These are phyloP conservation scores for Penicillium desertorum DNA, from an alignment of 495 filamentous ascomycete genomes.

Conservation along the genomic window DNA sequence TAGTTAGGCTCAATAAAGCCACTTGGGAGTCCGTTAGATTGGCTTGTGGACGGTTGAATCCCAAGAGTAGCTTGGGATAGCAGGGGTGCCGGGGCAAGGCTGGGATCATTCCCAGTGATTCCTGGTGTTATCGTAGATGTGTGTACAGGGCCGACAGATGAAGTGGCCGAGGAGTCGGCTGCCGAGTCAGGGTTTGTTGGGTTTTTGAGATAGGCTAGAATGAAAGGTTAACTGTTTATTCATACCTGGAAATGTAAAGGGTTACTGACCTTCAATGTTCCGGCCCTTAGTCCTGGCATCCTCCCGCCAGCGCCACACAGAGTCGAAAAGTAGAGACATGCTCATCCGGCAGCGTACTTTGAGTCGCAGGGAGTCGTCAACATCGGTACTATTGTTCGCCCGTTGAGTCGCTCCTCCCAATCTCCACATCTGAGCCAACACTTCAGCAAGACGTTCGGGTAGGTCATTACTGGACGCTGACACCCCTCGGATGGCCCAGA, in stretches of 20 bases:
- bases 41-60: constrained; percentile 27
- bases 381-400: constrained; percentile 33
- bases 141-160: constrained; percentile 41
- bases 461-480: constrained; percentile 84
- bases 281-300: constrained; percentile 77
- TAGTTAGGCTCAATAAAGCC: constrained; percentile 66
- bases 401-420: constrained; percentile 55
- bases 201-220: constrained; percentile 70
- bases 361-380: constrained; percentile 73
- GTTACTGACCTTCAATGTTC: constrained; percentile 64
- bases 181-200: constrained; percentile 82
- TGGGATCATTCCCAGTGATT: constrained; percentile 42
- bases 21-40: constrained; percentile 46
- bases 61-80: constrained; percentile 38
- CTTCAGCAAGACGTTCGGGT: constrained; percentile 79
- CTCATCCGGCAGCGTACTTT: constrained; percentile 89
- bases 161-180: constrained; percentile 69
- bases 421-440: constrained; percentile 91
- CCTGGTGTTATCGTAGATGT: constrained; percentile 39
- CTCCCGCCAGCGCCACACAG: constrained; percentile 90
- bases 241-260: too few relatives aligned
- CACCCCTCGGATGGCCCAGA: constrained; percentile 72
- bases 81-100: constrained; percentile 47
- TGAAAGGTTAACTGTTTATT: neutral
- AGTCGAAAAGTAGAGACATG: constrained; percentile 90